Percentiles rank a stretch among this genome's conserved stretches.
Conservation (phyloP, 2,329 filamentous ascomycete genomes). For the Ophiobolus disseminans region DNA sequence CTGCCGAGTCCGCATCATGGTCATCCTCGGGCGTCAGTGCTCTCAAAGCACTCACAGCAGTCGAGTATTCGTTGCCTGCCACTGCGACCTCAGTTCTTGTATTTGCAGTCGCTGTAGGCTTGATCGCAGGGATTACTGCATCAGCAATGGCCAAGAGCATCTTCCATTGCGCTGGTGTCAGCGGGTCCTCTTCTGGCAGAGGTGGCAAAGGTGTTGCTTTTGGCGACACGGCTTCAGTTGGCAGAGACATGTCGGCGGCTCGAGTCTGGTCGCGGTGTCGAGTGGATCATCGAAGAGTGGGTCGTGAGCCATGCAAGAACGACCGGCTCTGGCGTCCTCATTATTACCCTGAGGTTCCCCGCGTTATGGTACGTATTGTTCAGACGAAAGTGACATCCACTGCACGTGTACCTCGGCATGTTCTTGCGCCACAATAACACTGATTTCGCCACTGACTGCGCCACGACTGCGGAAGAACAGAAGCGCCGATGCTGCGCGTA, state of each 20-base stretch:
- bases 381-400: too few relatives aligned
- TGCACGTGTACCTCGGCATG: too few relatives aligned
- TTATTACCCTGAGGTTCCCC: too few relatives aligned
- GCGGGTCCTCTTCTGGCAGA: slow-evolving; percentile 54
- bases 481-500: background rate
- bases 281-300: background rate
- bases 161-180: slow-evolving; percentile 64
- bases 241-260: slow-evolving; percentile 31
- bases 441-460: too few relatives aligned
- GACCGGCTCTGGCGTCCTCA: too few relatives aligned
- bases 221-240: slow-evolving; percentile 40
- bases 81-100: slow-evolving; percentile 55
- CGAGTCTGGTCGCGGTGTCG: background rate
- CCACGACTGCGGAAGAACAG: background rate
- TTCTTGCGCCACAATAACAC: too few relatives aligned
- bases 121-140: slow-evolving; percentile 66
- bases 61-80: slow-evolving; percentile 59
- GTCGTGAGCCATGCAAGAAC: background rate
- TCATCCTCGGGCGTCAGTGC: slow-evolving; percentile 34
- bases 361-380: too few relatives aligned
- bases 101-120: slow-evolving; percentile 46
- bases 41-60: slow-evolving; percentile 49
- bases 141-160: slow-evolving; percentile 65
- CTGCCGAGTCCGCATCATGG: slow-evolving; percentile 48
- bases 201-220: slow-evolving; percentile 56